Conservation (phyloP, 345 rosid genomes). For the Sonneratia alba region DNA sequence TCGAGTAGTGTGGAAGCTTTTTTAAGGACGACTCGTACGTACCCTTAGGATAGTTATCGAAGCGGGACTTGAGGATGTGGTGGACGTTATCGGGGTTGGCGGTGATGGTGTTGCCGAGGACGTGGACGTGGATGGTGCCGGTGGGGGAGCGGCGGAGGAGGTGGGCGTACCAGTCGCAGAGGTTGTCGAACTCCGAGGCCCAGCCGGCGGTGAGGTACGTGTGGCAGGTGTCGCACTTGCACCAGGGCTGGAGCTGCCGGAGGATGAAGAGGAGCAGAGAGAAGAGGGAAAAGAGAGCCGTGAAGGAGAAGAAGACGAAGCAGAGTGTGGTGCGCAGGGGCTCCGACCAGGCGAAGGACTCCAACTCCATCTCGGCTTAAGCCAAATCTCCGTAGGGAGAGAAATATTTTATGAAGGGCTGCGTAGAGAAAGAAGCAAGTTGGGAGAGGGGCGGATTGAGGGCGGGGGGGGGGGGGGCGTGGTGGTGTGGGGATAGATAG, state of each 20-base stretch:
- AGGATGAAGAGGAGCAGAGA: conserved; percentile 22
- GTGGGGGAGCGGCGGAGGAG: conserved; percentile 31
- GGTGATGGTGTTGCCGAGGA: conserved; percentile 40
- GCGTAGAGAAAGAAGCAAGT: background rate
- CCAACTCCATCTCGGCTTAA: conserved; percentile 14
- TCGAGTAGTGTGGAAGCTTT: too few relatives aligned
- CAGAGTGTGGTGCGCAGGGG: conserved; percentile 13
- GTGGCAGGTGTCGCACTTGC: conserved; percentile 31
- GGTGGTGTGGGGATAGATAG: too few relatives aligned
- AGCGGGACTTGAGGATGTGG: conserved; percentile 50
- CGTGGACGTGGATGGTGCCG: conserved; percentile 34
- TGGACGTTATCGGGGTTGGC: conserved; percentile 49
- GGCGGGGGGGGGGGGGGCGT: too few relatives aligned
- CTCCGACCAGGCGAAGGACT: conserved; percentile 9
- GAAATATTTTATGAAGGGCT: background rate
- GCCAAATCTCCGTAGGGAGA: background rate
- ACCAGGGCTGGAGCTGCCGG: conserved; percentile 22
- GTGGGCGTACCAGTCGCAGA: conserved; percentile 39
- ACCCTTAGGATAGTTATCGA: conserved; percentile 67
- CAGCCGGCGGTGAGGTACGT: conserved; percentile 22
- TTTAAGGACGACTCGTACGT: conserved; percentile 3
- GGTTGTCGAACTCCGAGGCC: conserved; percentile 30
- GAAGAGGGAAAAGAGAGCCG: conserved; percentile 19
- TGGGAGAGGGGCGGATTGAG: background rate
- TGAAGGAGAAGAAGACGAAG: conserved; percentile 25